Percentiles rank a stretch among this genome's conserved stretches.
Evolutionary conservation across 2,329 filamentous ascomycete species (phyloP).

Genomic region (Zymoseptoria ardabiliae): DNA sequence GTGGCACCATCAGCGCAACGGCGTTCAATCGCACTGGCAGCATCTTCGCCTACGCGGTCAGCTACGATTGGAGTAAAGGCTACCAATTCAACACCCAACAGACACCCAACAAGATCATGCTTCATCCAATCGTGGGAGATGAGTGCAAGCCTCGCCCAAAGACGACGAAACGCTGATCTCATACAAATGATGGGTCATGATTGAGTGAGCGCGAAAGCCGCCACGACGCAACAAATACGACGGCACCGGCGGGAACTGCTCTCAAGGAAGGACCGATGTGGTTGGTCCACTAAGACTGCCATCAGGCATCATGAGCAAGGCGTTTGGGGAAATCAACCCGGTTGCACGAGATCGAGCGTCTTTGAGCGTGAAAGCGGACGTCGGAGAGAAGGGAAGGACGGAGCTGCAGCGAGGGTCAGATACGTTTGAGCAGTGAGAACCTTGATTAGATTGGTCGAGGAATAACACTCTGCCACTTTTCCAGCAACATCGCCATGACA

Average conservation of each 20-base stretch:
- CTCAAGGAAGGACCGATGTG: background rate
- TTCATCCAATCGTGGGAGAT: slow-evolving; percentile 42
- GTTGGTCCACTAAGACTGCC: background rate
- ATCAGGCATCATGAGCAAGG: background rate
- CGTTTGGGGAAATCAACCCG: background rate
- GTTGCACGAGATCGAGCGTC: background rate
- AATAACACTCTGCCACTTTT: no score
- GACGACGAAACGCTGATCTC: no score
- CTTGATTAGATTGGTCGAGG: no score
- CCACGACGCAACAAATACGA: slow-evolving; percentile 1
- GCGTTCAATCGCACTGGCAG: slow-evolving; percentile 82
- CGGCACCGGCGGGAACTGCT: background rate
- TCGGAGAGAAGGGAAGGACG: background rate
- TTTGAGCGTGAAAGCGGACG: background rate
- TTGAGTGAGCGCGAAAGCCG: background rate
- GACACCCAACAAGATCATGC: slow-evolving; percentile 45
- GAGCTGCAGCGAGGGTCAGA: background rate
- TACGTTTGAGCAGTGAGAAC: no score
- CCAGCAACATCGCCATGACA: no score
- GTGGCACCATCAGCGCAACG: slow-evolving; percentile 78
- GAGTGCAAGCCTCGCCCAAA: slow-evolving; percentile 46
- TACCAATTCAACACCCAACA: slow-evolving; percentile 71
- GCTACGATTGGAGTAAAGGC: slow-evolving; percentile 98
- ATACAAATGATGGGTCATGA: no score
- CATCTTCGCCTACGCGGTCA: slow-evolving; percentile 60